Percentiles rank a stretch among this genome's conserved stretches.
phyloP scores from a whole-genome alignment of 768 basidiomycete species.

The Boletus sp. region DNA sequence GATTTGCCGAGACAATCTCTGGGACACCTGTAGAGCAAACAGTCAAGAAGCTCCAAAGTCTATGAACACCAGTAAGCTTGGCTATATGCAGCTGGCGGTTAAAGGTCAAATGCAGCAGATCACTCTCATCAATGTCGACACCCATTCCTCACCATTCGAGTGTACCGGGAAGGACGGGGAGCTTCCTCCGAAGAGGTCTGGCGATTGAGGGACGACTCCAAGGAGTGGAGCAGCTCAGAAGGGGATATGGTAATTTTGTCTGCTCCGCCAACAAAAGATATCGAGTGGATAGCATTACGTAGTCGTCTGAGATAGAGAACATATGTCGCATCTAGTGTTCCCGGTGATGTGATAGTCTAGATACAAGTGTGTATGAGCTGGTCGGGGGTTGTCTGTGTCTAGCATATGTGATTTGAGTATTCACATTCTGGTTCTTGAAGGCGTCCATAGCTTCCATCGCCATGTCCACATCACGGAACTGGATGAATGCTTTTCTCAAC shows the following conservation, averaged over 20 bases:
- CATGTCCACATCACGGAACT: conserved; percentile 44
- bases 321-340: background rate
- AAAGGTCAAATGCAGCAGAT: background rate
- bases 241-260: conserved; percentile 1
- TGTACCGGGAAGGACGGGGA: no score
- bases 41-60: background rate
- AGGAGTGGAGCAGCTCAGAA: background rate
- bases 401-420: conserved; percentile 15
- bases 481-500: conserved; percentile 46
- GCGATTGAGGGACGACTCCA: no score
- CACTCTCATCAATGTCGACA: background rate
- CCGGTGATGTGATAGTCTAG: conserved; percentile 17
- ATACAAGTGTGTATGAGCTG: conserved; percentile 10
- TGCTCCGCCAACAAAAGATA: background rate
- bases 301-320: background rate
- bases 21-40: background rate
- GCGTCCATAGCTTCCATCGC: conserved; percentile 48
- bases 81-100: background rate
- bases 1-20: background rate
- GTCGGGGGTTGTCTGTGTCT: conserved; percentile 9
- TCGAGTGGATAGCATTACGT: conserved; percentile 1
- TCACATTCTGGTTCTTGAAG: conserved; percentile 28
- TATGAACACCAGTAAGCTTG: background rate
- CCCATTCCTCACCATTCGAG: background rate
- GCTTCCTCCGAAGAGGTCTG: background rate